phyloP scores from a whole-genome alignment of 1,139 yeast genomes.

The Candida freyschussii region DNA sequence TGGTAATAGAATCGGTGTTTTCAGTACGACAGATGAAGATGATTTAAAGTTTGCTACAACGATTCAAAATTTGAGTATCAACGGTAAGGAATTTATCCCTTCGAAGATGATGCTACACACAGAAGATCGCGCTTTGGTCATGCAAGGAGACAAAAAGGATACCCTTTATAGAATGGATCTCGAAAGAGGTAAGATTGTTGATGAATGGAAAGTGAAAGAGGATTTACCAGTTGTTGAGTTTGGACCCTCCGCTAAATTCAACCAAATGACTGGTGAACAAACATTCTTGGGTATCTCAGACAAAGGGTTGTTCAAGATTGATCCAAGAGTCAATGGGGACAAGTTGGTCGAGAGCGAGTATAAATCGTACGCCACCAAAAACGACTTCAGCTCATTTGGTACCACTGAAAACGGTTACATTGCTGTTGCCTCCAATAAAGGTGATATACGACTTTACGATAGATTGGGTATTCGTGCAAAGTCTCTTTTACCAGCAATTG shows the following conservation, averaged over 20 bases:
- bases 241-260: conserved; percentile 66
- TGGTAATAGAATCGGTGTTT: conserved; percentile 77
- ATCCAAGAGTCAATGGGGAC: conserved; percentile 64
- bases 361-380: conserved; percentile 49
- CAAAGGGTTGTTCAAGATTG: conserved; percentile 65
- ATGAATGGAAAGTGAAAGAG: conserved; percentile 65
- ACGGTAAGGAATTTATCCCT: conserved; percentile 56
- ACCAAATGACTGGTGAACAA: conserved; percentile 68
- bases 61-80: conserved; percentile 53
- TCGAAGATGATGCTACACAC: conserved; percentile 68
- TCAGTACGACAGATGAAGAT: conserved; percentile 50
- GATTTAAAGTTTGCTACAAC: conserved; percentile 61
- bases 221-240: conserved; percentile 48
- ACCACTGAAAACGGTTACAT: conserved; percentile 71
- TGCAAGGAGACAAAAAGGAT: conserved; percentile 49
- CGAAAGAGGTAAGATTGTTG: conserved; percentile 72
- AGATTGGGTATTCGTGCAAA: conserved; percentile 70
- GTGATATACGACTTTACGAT: conserved; percentile 73
- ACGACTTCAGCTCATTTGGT: conserved; percentile 56
- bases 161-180: conserved; percentile 71
- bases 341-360: conserved; percentile 53
- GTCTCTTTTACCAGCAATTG: conserved; percentile 74
- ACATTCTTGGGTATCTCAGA: conserved; percentile 67
- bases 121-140: conserved; percentile 62
- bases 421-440: conserved; percentile 72